phyloP scores from a whole-genome alignment of 331 rosid genomes.

The Malus hybrid region DNA sequence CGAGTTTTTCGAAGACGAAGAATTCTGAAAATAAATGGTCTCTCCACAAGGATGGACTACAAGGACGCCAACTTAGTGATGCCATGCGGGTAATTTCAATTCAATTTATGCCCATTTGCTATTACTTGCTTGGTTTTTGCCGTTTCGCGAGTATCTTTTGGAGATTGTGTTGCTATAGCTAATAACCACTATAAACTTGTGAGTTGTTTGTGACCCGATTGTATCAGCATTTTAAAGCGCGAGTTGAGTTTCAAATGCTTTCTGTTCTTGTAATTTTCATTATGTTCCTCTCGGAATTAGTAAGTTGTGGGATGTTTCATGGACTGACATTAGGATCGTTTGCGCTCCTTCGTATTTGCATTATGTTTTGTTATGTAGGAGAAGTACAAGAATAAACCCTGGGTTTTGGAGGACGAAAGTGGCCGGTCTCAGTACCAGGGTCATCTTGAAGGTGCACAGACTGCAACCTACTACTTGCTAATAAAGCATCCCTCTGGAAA shows the following conservation, averaged over 20 bases:
- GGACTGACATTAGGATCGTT: background rate
- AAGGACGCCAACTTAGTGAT: slow-evolving; percentile 76
- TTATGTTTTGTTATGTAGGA: slow-evolving; percentile 43
- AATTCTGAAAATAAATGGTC: slow-evolving; percentile 88
- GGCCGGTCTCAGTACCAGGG: slow-evolving; percentile 88
- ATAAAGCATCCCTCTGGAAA: slow-evolving; percentile 59
- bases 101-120: background rate
- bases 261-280: background rate
- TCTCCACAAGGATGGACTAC: slow-evolving; percentile 75
- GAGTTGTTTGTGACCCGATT: background rate
- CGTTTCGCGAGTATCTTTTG: background rate
- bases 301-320: background rate
- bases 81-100: slow-evolving; percentile 60
- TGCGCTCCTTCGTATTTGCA: background rate
- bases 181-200: background rate
- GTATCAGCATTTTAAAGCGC: background rate
- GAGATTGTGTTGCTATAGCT: background rate
- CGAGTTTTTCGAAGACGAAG: slow-evolving; percentile 84
- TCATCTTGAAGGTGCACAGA: slow-evolving; percentile 93
- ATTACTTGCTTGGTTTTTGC: background rate
- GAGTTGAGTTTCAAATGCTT: background rate
- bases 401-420: slow-evolving; percentile 96
- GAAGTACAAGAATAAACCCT: slow-evolving; percentile 89
- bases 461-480: slow-evolving; percentile 81
- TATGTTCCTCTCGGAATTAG: background rate